Evolutionary conservation across 768 basidiomycete species (phyloP).

Genomic region (Lentinula sp.): DNA sequence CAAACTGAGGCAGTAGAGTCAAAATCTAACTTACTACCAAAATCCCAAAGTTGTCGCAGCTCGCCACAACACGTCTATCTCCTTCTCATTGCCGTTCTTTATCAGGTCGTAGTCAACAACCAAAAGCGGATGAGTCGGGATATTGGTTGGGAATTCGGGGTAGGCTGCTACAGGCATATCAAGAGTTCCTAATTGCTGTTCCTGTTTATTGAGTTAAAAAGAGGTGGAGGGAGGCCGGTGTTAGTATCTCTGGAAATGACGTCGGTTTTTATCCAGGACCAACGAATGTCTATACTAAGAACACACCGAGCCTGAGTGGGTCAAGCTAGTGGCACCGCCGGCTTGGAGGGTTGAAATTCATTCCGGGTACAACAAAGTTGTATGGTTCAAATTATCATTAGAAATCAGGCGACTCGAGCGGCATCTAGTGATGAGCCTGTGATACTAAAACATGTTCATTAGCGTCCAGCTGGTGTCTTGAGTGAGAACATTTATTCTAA

Average conservation of each 20-base stretch:
- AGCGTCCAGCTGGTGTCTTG: too few relatives aligned
- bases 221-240: not conserved
- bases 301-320: not conserved
- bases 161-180: constrained; percentile 4
- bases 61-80: constrained; percentile 33
- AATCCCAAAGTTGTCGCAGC: constrained; percentile 41
- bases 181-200: not conserved
- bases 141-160: constrained; percentile 34
- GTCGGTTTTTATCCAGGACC: too few relatives aligned
- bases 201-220: not conserved
- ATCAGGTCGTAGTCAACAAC: constrained; percentile 36
- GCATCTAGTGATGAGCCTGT: not conserved
- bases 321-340: not conserved
- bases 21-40: constrained; percentile 34
- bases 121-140: constrained; percentile 34
- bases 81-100: constrained; percentile 23
- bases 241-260: not conserved
- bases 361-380: not conserved
- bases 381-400: too few relatives aligned
- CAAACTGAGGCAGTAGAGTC: not conserved
- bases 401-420: not conserved
- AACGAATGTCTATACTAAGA: not conserved
- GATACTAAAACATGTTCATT: too few relatives aligned
- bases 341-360: not conserved
- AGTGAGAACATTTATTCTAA: too few relatives aligned